phyloP scores from a whole-genome alignment of 495 filamentous ascomycete genomes.

The Mytilinidion resinicola region DNA sequence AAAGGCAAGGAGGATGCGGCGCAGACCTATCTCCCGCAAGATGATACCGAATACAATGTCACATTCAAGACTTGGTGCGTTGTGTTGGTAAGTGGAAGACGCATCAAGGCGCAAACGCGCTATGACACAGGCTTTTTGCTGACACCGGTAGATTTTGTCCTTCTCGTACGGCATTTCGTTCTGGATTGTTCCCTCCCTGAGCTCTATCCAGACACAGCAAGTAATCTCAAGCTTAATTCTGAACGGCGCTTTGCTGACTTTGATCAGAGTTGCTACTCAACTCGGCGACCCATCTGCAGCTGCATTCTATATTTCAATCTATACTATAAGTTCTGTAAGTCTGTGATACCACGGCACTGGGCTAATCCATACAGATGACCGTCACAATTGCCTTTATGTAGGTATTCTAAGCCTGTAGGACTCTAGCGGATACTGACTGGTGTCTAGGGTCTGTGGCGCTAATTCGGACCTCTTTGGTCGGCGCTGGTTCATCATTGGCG shows the following conservation, averaged over 20 bases:
- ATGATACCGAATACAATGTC: slow-evolving; percentile 18
- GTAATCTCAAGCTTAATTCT: too few species aligned
- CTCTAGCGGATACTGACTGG: slow-evolving; percentile 1
- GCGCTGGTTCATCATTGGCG: slow-evolving; percentile 14
- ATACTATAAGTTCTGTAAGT: slow-evolving; percentile 13
- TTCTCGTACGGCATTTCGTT: slow-evolving; percentile 35
- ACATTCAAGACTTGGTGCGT: slow-evolving; percentile 26
- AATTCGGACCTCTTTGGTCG: slow-evolving; percentile 17
- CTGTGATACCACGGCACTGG: not conserved
- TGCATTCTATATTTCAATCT: slow-evolving; percentile 30
- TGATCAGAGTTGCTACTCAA: slow-evolving; percentile 21
- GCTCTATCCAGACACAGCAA: slow-evolving; percentile 13
- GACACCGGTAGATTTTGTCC: slow-evolving; percentile 24
- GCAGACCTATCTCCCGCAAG: slow-evolving; percentile 2
- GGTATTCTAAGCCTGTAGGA: not conserved
- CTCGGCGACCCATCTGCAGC: slow-evolving; percentile 27
- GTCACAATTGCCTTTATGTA: slow-evolving; percentile 32
- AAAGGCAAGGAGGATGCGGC: slow-evolving; percentile 2
- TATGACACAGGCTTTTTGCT: not conserved
- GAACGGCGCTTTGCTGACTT: too few species aligned
- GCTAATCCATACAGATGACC: slow-evolving; percentile 10
- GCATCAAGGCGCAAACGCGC: too few species aligned
- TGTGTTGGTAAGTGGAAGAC: slow-evolving; percentile 10
- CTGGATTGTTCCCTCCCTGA: slow-evolving; percentile 33
- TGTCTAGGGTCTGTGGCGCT: slow-evolving; percentile 24